phyloP scores from a whole-genome alignment of 169 alveolate genomes.

The Perkinsus chesapeaki region DNA sequence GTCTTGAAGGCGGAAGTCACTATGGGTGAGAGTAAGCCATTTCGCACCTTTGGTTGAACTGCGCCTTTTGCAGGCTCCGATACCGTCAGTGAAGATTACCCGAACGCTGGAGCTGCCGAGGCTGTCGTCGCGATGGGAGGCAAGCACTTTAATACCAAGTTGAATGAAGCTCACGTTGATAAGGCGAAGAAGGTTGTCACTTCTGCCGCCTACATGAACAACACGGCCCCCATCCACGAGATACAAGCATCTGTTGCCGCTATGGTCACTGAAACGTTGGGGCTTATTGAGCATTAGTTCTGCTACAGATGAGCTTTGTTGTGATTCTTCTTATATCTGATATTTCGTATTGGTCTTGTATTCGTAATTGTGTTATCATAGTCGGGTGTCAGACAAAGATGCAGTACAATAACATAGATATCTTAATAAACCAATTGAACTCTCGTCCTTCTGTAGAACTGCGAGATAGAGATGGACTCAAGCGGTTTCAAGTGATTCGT shows the following conservation, averaged over 20 bases:
- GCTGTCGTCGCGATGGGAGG: conserved; percentile 44
- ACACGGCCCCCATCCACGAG: conserved; percentile 26
- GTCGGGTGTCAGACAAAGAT: too few relatives aligned
- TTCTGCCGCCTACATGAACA: conserved; percentile 51
- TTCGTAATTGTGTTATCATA: too few relatives aligned
- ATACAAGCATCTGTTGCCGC: conserved; percentile 26
- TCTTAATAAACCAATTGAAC: too few relatives aligned
- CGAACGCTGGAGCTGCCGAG: conserved; percentile 44
- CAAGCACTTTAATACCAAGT: conserved; percentile 22
- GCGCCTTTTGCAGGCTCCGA: not conserved
- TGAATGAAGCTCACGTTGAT: conserved; percentile 32
- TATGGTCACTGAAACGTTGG: conserved; percentile 18
- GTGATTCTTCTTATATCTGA: too few relatives aligned
- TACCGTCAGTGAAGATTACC: conserved; percentile 29
- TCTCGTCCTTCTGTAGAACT: too few relatives aligned
- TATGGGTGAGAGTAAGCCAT: conserved; percentile 24
- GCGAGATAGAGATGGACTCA: too few relatives aligned
- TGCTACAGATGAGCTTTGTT: too few relatives aligned
- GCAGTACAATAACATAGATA: too few relatives aligned
- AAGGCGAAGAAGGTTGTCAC: conserved; percentile 31
- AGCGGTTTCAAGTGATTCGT: too few relatives aligned
- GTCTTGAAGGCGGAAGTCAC: conserved; percentile 40
- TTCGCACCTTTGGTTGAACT: not conserved
- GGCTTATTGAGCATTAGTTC: too few relatives aligned
- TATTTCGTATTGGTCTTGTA: too few relatives aligned